Conservation (phyloP, 768 basidiomycete genomes). For the Melanogaster broomeanus region DNA sequence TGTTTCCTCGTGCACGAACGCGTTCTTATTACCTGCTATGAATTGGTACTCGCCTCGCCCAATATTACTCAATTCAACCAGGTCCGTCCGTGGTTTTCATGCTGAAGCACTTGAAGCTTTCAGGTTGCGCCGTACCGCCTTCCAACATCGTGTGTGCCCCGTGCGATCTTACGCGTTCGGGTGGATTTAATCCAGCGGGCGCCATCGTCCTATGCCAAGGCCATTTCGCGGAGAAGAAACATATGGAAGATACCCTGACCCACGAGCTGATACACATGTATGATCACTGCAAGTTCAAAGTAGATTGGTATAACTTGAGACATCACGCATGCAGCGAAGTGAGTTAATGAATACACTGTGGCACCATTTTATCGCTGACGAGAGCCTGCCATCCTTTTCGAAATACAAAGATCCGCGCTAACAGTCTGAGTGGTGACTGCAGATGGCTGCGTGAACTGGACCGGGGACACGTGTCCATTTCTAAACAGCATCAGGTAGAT, state of each 20-base stretch:
- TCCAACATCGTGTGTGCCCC: constrained; percentile 83
- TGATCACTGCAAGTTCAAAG: constrained; percentile 93
- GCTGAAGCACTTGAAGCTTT: constrained; percentile 82
- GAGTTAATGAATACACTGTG: constrained; percentile 23
- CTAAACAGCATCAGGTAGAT: constrained; percentile 91
- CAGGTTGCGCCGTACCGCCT: constrained; percentile 69
- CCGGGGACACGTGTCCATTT: constrained; percentile 75
- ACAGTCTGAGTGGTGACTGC: constrained; percentile 93
- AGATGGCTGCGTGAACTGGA: constrained; percentile 79
- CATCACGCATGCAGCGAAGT: constrained; percentile 99
- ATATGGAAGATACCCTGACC: constrained; percentile 91
- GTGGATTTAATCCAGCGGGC: constrained; percentile 83
- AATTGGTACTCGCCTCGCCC: constrained; percentile 8
- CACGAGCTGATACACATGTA: constrained; percentile 97
- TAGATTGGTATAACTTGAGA: constrained; percentile 86
- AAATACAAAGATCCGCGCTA: constrained; percentile 81
- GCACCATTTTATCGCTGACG: neutral
- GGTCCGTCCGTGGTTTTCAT: constrained; percentile 90
- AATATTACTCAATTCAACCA: constrained; percentile 30
- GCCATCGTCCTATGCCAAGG: constrained; percentile 87
- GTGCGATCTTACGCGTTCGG: constrained; percentile 72
- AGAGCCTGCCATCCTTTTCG: neutral
- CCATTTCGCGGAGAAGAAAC: constrained; percentile 73
- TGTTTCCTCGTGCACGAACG: neutral
- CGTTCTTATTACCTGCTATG: constrained; percentile 8